phyloP scores from a whole-genome alignment of 179 eudicot species.

The Silene coronaria region DNA sequence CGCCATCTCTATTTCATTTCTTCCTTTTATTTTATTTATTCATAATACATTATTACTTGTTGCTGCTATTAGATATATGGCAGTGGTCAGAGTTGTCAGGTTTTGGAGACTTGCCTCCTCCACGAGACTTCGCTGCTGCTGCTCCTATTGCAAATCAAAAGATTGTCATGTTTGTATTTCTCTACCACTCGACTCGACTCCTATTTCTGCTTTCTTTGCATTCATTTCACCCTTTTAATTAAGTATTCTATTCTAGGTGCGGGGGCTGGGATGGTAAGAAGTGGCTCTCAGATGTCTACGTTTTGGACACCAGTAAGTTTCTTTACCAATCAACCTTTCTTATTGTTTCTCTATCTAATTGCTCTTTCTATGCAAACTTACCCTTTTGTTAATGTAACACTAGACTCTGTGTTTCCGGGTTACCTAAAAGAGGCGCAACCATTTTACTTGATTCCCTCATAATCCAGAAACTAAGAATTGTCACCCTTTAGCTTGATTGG shows the following conservation, averaged over 20 bases:
- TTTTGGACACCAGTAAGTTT: conserved; percentile 83
- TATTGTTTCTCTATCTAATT: neutral
- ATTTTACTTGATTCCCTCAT: no score
- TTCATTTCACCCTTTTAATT: conserved; percentile 13
- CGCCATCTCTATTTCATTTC: no score
- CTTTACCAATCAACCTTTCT: neutral
- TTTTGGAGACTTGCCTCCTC: conserved; percentile 93
- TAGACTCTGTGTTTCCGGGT: no score
- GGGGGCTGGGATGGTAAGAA: conserved; percentile 99
- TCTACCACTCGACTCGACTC: conserved; percentile 11
- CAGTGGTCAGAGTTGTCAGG: conserved; percentile 97
- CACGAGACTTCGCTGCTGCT: conserved; percentile 95
- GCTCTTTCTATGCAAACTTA: neutral
- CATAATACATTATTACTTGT: no score
- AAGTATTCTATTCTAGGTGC: conserved; percentile 83
- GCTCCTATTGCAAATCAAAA: conserved; percentile 84
- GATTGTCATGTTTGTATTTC: conserved; percentile 72
- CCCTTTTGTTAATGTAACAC: no score
- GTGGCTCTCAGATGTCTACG: conserved; percentile 89
- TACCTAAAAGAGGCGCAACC: no score
- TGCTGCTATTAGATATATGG: conserved; percentile 72
- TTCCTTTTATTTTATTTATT: no score
- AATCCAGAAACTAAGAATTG: neutral
- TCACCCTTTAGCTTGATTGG: neutral
- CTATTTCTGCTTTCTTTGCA: conserved; percentile 7